phyloP scores from a whole-genome alignment of 257 asterid genomes.

The Paulownia fortunei region DNA sequence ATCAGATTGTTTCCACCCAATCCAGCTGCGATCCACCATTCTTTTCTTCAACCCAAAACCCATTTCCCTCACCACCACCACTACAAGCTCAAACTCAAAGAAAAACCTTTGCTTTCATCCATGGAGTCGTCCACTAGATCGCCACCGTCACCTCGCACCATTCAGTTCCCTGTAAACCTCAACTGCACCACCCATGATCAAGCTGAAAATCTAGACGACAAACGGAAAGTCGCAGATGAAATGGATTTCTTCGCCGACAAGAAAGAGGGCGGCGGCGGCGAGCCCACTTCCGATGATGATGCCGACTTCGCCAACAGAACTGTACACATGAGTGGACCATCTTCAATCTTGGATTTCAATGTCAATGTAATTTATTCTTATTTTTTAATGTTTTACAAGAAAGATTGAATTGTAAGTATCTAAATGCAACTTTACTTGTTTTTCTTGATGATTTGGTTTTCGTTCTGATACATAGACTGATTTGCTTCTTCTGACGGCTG shows the following conservation, averaged over 20 bases:
- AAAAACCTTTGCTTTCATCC: not conserved
- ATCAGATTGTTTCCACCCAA: constrained; percentile 6
- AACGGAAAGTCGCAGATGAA: constrained; percentile 46
- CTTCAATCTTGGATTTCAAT: constrained; percentile 48
- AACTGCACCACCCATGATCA: constrained; percentile 26
- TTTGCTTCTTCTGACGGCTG: constrained; percentile 71
- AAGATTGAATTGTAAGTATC: not conserved
- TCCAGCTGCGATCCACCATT: not conserved
- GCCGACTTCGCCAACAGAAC: constrained; percentile 15
- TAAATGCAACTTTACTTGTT: not conserved
- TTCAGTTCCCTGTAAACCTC: constrained; percentile 69
- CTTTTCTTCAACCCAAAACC: constrained; percentile 24
- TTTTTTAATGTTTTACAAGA: no score
- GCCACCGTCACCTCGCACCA: constrained; percentile 52
- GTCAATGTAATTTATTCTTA: constrained; percentile 49
- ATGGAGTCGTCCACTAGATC: constrained; percentile 34
- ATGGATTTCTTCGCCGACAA: constrained; percentile 75
- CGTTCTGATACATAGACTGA: constrained; percentile 54
- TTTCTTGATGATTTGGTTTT: not conserved
- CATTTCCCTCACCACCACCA: constrained; percentile 15
- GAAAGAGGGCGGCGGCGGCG: constrained; percentile 24
- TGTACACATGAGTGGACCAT: constrained; percentile 33
- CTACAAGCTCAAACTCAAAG: constrained; percentile 11
- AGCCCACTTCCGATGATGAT: not conserved
- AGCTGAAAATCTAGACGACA: not conserved